Evolutionary conservation across 108 stramenopile species (phyloP).

Genomic region (Nitzschia sp.): DNA sequence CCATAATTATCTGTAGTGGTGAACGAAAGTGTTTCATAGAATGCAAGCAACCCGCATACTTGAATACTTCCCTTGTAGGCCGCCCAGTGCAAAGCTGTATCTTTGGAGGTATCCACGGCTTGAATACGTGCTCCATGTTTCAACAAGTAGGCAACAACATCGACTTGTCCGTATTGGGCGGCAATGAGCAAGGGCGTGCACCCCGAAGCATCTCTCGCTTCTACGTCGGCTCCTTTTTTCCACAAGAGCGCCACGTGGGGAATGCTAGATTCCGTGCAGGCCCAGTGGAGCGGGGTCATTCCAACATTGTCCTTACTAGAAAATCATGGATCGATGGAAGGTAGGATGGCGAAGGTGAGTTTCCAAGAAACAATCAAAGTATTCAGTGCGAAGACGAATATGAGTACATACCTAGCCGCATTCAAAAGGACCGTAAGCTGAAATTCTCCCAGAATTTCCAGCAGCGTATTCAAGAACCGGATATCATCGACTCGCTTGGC

Average conservation of each 20-base stretch:
- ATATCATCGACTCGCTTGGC: conserved; percentile 84
- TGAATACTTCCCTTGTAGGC: conserved; percentile 92
- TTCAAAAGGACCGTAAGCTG: conserved; percentile 23
- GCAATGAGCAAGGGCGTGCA: conserved; percentile 94
- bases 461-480: conserved; percentile 59
- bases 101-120: conserved; percentile 79
- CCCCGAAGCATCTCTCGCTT: conserved; percentile 68
- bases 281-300: conserved; percentile 97
- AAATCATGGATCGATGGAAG: too few species aligned
- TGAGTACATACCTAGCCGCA: conserved; percentile 11
- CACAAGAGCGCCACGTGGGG: conserved; percentile 74
- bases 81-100: conserved; percentile 96
- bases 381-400: background rate
- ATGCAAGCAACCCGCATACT: conserved; percentile 86
- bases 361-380: too few species aligned
- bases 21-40: conserved; percentile 36
- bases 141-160: conserved; percentile 85
- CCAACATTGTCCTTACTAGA: conserved; percentile 70
- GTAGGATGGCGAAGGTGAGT: conserved; percentile 18
- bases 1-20: conserved; percentile 83
- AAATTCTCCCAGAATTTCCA: conserved; percentile 43
- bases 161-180: conserved; percentile 93
- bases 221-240: conserved; percentile 54
- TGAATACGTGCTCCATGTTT: conserved; percentile 77
- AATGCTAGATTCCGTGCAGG: conserved; percentile 87